Evolutionary conservation across 169 alveolate genomes (phyloP), one percentile per base, ranked within the genome.

Genomic region (Plasmodium gonderi): DNA sequence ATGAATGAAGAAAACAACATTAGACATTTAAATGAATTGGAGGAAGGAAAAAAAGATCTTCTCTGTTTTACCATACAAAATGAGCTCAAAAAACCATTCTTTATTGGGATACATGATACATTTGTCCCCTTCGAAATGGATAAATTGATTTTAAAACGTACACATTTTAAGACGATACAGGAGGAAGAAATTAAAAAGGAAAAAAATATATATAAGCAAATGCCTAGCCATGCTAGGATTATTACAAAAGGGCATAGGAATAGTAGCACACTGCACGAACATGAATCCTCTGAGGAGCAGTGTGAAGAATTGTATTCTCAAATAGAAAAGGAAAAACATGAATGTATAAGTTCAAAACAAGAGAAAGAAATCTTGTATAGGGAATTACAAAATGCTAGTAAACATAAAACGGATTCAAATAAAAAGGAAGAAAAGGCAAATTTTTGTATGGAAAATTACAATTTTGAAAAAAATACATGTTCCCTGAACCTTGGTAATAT

Each of bases 101-200:
- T 83, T 40, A 83, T 83, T 69, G 78, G 82, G n/a, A 11, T 83
- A 51, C 82, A 83, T 26, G 92, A 83, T 31, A 72, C 65, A n/a
- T 83, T 83, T 76, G 85, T 83, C 26, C 78, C 92, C 33, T 83
- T 83, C 64, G 92, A 83, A 33, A 83, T 83, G 77, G 92, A 83
- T 42, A 69, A 72, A 31, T 36, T 83, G 45, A 83, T 83, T 64
- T 54, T 44, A 40, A 51, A 72, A 72, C 44, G 9, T 11, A 83
- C 38, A 20, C 23, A 69, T 40, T 80, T 80, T 42, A 33, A 23
- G 9, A 38, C 29, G 14, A 47, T 29, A 8, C 68, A 42, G 44
- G 82, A 83, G 64, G 83, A 83, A 72, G 60, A 64, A 60, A 72
- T 69, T 72, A 83, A 51, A 42, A 83, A 17, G 42, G 60, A 83